Base-by-base conservation (phyloP, 768 basidiomycete genomes). In the Rhizopogon salebrosus region DNA sequence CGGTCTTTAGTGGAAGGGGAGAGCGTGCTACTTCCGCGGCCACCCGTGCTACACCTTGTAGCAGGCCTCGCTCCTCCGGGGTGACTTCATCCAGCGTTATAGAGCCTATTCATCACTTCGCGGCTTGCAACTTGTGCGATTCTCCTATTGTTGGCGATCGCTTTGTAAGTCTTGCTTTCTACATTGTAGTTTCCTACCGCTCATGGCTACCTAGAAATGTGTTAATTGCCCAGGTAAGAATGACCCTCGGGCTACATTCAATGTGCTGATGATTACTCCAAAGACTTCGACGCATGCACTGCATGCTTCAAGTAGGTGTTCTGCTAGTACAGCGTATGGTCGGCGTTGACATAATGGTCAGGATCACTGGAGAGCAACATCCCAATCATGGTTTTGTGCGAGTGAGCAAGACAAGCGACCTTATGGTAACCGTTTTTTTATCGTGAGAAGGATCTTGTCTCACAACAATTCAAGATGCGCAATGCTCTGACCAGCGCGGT, bases 41-140 rank as follows among this genome's bases (percentile, higher is more conserved):
- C 3, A 48, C 11, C 31, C 56, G 57, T 13, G 48, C 52, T 29
- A 51, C 43, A 40, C n/a, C n/a, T 2, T 22, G 4, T 49, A 14
- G 16, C 26, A 11, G 31, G 31, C 50, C 45, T 23, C 18, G 16
- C 4, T 37, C 48, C 11, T 39, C 38, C 18, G 7, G 26, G 10
- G 35, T 40, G 24, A 18, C 41, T 23, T 43, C 1, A 38, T 6
- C 3, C 9, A 40, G 20, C 14, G 14, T 31, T 48, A 48, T n/a
- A 3, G 39, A 53, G 39, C 69, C 66, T 23, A 71, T 71, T n/a
- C 60, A 70, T 24, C 92, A 94, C 63, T 64, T 68, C 55, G 89
- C 89, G 6, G 77, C 67, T 9, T 95, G 92, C 69, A 80, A 94
- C 64, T 63, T 92, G 23, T 95, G 92, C 60, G 83, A 87, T 56